phyloP scores from a whole-genome alignment of 441 rosid species.

The Metrosideros polymorpha region DNA sequence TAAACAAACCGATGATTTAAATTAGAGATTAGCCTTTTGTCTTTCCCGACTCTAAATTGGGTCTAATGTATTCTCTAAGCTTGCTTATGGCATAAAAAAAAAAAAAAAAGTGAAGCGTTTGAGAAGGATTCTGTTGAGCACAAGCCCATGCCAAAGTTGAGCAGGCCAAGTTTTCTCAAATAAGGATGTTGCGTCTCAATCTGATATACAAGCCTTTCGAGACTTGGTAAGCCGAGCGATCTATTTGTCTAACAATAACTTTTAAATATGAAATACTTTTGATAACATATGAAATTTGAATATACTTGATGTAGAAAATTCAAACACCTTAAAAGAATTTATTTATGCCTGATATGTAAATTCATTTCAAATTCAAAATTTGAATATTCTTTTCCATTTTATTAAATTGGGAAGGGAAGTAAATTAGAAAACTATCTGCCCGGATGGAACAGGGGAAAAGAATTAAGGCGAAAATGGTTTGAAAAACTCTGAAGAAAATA shows the following conservation, averaged over 20 bases:
- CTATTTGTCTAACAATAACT: rapidly evolving
- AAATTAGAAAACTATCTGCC: neutral
- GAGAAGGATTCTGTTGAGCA: neutral
- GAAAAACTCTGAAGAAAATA: neutral
- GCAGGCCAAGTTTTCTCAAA: rapidly evolving
- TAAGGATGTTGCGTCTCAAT: rapidly evolving
- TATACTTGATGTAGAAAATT: neutral
- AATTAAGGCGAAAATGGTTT: neutral
- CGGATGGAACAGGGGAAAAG: neutral
- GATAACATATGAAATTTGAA: neutral
- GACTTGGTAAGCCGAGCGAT: rapidly evolving
- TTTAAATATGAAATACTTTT: neutral
- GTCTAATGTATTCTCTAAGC: neutral
- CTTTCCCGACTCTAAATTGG: rapidly evolving
- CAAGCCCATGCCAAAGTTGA: rapidly evolving
- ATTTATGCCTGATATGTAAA: neutral
- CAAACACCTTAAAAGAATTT: neutral
- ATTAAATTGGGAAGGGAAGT: neutral
- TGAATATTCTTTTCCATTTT: neutral
- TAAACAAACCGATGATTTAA: neutral
- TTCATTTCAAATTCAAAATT: neutral
- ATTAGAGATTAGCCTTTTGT: neutral
- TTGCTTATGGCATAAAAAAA: neutral
- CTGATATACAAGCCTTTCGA: rapidly evolving
- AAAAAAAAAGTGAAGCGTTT: neutral